These are phyloP conservation scores for Hypoxylon intermedium DNA, from an alignment of 495 filamentous ascomycete species.

Conservation along the genomic window DNA sequence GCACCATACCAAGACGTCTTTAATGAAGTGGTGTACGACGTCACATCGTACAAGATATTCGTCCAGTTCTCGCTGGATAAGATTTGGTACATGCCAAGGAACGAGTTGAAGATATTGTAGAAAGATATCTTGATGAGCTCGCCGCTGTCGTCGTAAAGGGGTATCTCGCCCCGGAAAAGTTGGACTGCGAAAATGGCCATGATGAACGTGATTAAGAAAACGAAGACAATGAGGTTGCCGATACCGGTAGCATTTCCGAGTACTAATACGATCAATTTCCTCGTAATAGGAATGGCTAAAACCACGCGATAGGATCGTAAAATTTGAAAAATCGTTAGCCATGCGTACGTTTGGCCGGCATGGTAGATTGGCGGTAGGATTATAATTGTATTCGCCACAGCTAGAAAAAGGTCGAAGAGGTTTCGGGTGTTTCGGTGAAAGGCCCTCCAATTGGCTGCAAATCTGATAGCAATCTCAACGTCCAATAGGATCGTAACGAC, in stretches of 20 bases:
- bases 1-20: constrained; percentile 93
- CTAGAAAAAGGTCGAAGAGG: constrained; percentile 80
- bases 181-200: constrained; percentile 93
- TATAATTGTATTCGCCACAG: constrained; percentile 81
- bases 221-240: constrained; percentile 92
- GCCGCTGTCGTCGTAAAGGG: constrained; percentile 61
- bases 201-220: constrained; percentile 93
- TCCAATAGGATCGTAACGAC: constrained; percentile 81
- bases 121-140: constrained; percentile 74
- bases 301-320: constrained; percentile 91
- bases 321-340: constrained; percentile 93
- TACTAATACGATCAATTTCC: constrained; percentile 83
- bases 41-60: constrained; percentile 80
- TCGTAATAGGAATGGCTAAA: constrained; percentile 83
- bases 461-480: constrained; percentile 81
- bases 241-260: constrained; percentile 92
- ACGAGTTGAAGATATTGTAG: constrained; percentile 89
- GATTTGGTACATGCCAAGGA: constrained; percentile 97
- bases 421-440: constrained; percentile 79
- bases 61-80: constrained; percentile 99
- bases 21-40: constrained; percentile 64
- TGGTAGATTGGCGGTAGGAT: constrained; percentile 81
- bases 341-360: constrained; percentile 80
- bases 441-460: constrained; percentile 75
- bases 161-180: constrained; percentile 87